Evolutionary conservation across 2,329 filamentous ascomycete genomes (phyloP).

Genomic region (Huntiella savannae): DNA sequence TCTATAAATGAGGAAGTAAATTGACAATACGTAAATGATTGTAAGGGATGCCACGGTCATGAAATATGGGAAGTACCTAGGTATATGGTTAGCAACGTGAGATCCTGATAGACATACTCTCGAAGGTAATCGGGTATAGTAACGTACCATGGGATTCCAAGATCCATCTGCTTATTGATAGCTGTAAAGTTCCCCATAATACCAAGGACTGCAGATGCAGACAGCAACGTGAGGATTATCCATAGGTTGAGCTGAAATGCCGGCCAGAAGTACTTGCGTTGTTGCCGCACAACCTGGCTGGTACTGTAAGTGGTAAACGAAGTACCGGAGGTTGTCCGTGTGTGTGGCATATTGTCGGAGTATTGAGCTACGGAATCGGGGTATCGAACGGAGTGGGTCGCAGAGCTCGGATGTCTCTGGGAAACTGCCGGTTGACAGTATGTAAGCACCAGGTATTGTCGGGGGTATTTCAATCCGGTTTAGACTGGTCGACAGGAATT

Average conservation of each 20-base stretch:
- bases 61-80: constrained; percentile 49
- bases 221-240: constrained; percentile 46
- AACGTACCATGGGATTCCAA: constrained; percentile 41
- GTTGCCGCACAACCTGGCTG: constrained; percentile 19
- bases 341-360: background rate
- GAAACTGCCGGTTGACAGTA: too few relatives aligned
- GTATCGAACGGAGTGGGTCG: too few relatives aligned
- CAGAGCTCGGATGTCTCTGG: too few relatives aligned
- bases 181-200: constrained; percentile 41
- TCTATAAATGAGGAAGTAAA: constrained; percentile 43
- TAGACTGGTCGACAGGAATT: too few relatives aligned
- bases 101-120: too few relatives aligned
- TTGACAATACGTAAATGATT: constrained; percentile 45
- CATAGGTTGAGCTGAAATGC: constrained; percentile 47
- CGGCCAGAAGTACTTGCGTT: constrained; percentile 49
- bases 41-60: constrained; percentile 39
- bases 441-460: too few relatives aligned
- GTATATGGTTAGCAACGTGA: background rate
- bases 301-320: constrained; percentile 6
- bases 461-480: too few relatives aligned
- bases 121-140: background rate
- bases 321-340: constrained; percentile 4
- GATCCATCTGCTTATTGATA: constrained; percentile 33
- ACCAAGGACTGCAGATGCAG: constrained; percentile 38
- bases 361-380: too few relatives aligned